Evolutionary conservation across 257 asterid genomes (phyloP).

Genomic region (Euphrasia confusa): DNA sequence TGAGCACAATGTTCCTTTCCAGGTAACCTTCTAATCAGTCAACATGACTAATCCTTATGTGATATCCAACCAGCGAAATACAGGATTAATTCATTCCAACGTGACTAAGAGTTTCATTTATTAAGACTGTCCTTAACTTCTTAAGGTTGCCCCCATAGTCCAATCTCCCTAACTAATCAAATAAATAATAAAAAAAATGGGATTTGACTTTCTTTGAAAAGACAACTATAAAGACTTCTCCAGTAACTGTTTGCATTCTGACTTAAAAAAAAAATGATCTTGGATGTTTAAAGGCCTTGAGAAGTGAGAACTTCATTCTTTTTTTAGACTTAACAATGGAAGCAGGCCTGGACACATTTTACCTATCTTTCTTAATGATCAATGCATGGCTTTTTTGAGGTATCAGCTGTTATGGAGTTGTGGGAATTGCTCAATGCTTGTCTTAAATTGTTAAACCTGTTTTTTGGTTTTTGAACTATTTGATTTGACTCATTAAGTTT

Average conservation of each 20-base stretch:
- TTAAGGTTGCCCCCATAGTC: neutral
- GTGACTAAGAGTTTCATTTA: neutral
- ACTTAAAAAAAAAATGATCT: constrained; percentile 4
- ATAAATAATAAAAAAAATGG: neutral
- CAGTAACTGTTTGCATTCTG: constrained; percentile 3
- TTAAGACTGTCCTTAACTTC: constrained; percentile 16
- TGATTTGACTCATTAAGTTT: neutral
- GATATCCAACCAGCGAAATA: neutral
- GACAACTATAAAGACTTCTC: neutral
- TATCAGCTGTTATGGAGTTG: neutral
- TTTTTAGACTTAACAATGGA: neutral
- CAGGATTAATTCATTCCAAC: neutral
- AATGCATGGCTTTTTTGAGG: neutral
- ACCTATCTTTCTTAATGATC: neutral
- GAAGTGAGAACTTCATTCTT: neutral
- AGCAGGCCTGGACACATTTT: neutral
- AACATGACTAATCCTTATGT: neutral
- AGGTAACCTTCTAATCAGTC: constrained; percentile 46
- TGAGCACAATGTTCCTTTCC: constrained; percentile 87
- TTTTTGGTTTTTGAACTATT: neutral
- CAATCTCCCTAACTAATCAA: neutral
- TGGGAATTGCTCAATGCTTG: constrained; percentile 9
- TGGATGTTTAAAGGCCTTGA: constrained; percentile 3
- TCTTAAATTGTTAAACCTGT: constrained; percentile 2
- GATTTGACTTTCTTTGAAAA: neutral